phyloP scores from a whole-genome alignment of 2,329 filamentous ascomycete genomes.

The Acephala macrosclerotiorum region DNA sequence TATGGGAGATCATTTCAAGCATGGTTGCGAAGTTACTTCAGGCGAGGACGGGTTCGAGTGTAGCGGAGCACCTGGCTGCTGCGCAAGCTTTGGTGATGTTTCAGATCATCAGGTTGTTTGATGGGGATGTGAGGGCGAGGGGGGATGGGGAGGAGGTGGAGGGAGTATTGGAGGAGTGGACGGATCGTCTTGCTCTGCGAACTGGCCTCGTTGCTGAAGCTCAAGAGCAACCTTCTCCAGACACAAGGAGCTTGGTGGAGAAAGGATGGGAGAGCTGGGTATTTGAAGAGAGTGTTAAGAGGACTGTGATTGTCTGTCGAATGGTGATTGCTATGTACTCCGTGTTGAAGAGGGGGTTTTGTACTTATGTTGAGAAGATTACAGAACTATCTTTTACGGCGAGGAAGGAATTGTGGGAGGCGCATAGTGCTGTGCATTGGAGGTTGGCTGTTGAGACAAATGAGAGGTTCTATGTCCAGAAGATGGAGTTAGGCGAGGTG shows the following conservation, averaged over 20 bases:
- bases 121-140: conserved; percentile 40
- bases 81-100: conserved; percentile 41
- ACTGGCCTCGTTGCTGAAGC: conserved; percentile 7
- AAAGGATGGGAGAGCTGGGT: conserved; percentile 38
- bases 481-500: conserved; percentile 16
- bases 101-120: conserved; percentile 44
- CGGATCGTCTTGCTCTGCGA: conserved; percentile 28
- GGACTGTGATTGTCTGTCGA: conserved; percentile 30
- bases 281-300: conserved; percentile 41
- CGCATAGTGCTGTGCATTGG: conserved; percentile 22
- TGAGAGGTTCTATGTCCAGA: conserved; percentile 9
- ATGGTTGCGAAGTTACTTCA: conserved; percentile 17
- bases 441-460: conserved; percentile 15
- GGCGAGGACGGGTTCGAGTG: conserved; percentile 14
- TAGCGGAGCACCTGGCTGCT: conserved; percentile 23
- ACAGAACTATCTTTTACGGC: conserved; percentile 27
- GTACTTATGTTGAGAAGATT: conserved; percentile 22
- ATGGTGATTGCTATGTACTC: conserved; percentile 30
- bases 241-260: neutral
- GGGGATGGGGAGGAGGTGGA: conserved; percentile 38
- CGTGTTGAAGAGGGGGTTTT: conserved; percentile 27
- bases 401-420: conserved; percentile 25
- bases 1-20: conserved; percentile 25
- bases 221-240: neutral
- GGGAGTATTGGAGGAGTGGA: conserved; percentile 37